Conservation (phyloP, 768 basidiomycete genomes). For the Lactarius akahatsu region DNA sequence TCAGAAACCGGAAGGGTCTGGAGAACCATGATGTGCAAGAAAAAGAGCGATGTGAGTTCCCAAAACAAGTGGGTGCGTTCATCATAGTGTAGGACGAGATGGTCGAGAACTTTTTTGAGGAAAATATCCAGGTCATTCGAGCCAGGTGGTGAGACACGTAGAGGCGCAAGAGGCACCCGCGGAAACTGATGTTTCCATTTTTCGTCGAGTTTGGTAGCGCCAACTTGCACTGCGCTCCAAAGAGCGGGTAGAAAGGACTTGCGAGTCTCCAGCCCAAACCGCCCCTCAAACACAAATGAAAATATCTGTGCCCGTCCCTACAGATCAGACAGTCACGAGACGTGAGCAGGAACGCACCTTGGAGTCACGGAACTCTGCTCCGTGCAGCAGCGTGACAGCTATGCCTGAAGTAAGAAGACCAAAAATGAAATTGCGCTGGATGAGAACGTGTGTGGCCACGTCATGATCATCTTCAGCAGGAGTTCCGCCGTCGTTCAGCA, state of each 20-base stretch:
- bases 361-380: slow-evolving; percentile 58
- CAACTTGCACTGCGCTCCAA: slow-evolving; percentile 29
- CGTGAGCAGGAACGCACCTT: slow-evolving; percentile 45
- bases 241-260: slow-evolving; percentile 19
- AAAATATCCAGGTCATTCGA: not conserved
- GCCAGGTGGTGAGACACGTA: not conserved
- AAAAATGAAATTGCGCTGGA: slow-evolving; percentile 52
- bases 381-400: slow-evolving; percentile 51
- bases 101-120: slow-evolving; percentile 14
- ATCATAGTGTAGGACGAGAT: slow-evolving; percentile 7
- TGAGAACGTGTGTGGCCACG: slow-evolving; percentile 38
- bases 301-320: slow-evolving; percentile 44
- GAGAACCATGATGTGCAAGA: slow-evolving; percentile 27
- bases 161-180: slow-evolving; percentile 11
- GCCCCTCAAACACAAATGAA: slow-evolving; percentile 52
- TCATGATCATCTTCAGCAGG: slow-evolving; percentile 25
- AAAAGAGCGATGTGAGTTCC: slow-evolving; percentile 21
- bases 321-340: slow-evolving; percentile 1
- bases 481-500: slow-evolving; percentile 54
- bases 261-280: slow-evolving; percentile 30
- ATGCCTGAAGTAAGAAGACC: slow-evolving; percentile 49
- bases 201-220: slow-evolving; percentile 23
- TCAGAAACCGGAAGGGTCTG: slow-evolving; percentile 28
- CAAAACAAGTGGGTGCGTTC: slow-evolving; percentile 15
- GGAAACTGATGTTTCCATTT: not conserved